Conservation (phyloP, 371 early-diverging fungal genomes). For the Rhizopus arrhizus region DNA sequence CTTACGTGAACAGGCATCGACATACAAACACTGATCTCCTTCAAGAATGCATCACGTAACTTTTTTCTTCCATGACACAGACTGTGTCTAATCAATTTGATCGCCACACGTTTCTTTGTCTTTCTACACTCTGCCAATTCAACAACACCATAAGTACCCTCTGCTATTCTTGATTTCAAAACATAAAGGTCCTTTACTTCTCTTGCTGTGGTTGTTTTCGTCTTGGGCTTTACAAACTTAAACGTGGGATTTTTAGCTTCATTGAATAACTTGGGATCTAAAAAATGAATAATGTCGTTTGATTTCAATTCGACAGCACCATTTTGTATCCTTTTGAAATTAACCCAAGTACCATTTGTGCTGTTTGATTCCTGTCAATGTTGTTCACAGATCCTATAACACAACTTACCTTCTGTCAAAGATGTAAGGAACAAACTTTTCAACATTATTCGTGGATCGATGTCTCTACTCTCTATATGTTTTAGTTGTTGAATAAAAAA, state of each 20-base stretch:
- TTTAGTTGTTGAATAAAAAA: not conserved
- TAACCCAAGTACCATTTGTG: conserved; percentile 17
- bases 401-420: conserved; percentile 7
- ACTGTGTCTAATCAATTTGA: conserved; percentile 11
- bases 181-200: conserved; percentile 7
- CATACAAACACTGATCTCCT: conserved; percentile 31
- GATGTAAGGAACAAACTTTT: not conserved
- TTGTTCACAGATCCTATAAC: not conserved
- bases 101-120: conserved; percentile 14
- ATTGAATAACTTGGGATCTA: conserved; percentile 10
- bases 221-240: conserved; percentile 15
- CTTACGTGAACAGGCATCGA: conserved; percentile 29
- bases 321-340: conserved; percentile 6
- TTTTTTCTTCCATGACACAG: not conserved
- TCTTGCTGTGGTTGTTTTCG: not conserved
- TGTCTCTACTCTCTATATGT: not conserved
- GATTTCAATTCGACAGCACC: not conserved
- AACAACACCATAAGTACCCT: conserved; percentile 17
- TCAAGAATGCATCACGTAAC: conserved; percentile 5
- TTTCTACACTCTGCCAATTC: conserved; percentile 11
- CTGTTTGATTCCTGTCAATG: conserved; percentile 1
- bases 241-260: conserved; percentile 11
- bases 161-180: not conserved
- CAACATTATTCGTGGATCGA: not conserved
- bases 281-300: conserved; percentile 16